A percentile compares a stretch with the other conserved stretches of the same genome.
Conservation (phyloP, 257 asterid species). For the Leptodermis oblonga region DNA sequence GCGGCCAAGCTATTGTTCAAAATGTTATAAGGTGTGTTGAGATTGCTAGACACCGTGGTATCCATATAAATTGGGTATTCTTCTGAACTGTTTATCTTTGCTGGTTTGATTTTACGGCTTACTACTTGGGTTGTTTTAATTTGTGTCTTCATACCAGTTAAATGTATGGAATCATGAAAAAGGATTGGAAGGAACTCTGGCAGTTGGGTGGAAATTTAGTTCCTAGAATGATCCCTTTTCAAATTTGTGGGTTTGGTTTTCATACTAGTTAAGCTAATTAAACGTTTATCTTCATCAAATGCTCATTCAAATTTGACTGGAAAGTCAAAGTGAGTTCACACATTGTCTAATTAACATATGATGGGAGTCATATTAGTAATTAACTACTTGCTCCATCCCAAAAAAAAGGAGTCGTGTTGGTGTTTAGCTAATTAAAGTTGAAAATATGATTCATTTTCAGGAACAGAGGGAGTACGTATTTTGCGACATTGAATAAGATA, state of each 20-base stretch:
- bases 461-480: neutral
- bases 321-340: neutral
- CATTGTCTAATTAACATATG: neutral
- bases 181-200: neutral
- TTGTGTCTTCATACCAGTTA: neutral
- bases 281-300: neutral
- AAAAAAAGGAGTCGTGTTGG: neutral
- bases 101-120: neutral
- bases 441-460: neutral
- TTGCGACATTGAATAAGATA: neutral
- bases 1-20: slow-evolving; percentile 64
- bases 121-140: neutral
- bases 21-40: slow-evolving; percentile 63
- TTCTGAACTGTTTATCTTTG: neutral
- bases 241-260: neutral
- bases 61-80: slow-evolving; percentile 76
- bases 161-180: too few species aligned
- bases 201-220: neutral
- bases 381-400: neutral
- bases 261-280: neutral
- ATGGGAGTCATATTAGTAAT: neutral
- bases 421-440: too few species aligned
- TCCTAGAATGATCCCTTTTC: neutral
- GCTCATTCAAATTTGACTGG: neutral
- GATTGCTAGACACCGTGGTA: slow-evolving; percentile 60